Base-by-base conservation (phyloP, 169 alveolate genomes). In the Cryptosporidium sp. region DNA sequence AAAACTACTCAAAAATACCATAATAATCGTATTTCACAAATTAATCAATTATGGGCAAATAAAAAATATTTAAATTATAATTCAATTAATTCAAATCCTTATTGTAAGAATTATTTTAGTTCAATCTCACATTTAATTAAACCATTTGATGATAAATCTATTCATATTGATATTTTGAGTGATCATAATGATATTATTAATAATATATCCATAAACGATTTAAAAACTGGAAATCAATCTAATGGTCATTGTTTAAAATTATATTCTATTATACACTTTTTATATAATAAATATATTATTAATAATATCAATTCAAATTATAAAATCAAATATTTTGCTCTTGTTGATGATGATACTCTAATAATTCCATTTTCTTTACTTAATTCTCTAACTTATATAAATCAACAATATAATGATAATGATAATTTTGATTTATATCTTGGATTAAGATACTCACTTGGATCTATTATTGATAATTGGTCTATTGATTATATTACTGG, bases 371-470 rank as follows among this genome's bases (percentile, higher is more conserved):
- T 42, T 39, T 80, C 89, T 16, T 42, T 80, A 23, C 58, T 80
- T 23, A 80, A 80, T 62, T 60, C 53, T 9, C 44, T 80, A 6
- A 62, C 53, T 23, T 62, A 18, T 62, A 29, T 80, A 14, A 35
- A 80, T 7, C 68, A 80, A 0, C 56, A 60, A 26, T 26, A 29
- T 29, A 12, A 12, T 23, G 48, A 42, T n/a, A 18, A 62, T n/a
- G 9, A 31, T 18, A 9, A 26, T 44, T 26, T 29, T 53, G 23
- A 45, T 21, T 21, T 80, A 29, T 80, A 80, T 44, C 69, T 80
- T 69, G 89, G 89, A 42, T 45, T 80, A 62, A 80, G 89, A 60
- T 80, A 80, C 23, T 80, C 89, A 8, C 80, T 80, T 44, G 89
- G 89, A 29, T 80, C 89, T 44, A 80, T 80, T 18, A 62, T 58